These are phyloP conservation scores for Tricholoma furcatifolium DNA, from an alignment of 768 basidiomycete genomes.

Conservation along the genomic window DNA sequence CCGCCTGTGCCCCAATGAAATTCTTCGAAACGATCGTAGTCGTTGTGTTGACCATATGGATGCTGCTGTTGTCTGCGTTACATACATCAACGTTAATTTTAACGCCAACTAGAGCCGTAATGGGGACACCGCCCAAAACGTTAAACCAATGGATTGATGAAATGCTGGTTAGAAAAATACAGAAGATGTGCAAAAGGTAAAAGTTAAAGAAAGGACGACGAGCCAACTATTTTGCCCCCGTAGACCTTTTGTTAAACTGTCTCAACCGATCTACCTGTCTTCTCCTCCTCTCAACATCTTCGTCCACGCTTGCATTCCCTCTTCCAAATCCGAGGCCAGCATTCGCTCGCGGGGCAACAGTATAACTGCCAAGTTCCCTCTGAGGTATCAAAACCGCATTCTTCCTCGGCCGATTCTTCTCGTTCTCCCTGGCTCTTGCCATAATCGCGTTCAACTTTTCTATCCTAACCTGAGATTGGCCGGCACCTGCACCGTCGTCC, in stretches of 20 bases:
- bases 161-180: background rate
- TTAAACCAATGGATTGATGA: background rate
- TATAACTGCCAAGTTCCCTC: slow-evolving; percentile 72
- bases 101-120: no score
- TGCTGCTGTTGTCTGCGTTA: no score
- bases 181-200: background rate
- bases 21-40: slow-evolving; percentile 51
- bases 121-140: no score
- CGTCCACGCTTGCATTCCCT: slow-evolving; percentile 61
- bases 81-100: no score
- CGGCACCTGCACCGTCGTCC: slow-evolving; percentile 34
- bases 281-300: slow-evolving; percentile 70
- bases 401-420: slow-evolving; percentile 68
- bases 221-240: slow-evolving; percentile 4
- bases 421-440: slow-evolving; percentile 62
- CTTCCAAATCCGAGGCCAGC: slow-evolving; percentile 48
- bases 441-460: slow-evolving; percentile 70
- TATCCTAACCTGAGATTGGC: slow-evolving; percentile 26
- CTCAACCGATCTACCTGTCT: slow-evolving; percentile 74
- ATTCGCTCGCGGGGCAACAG: slow-evolving; percentile 68
- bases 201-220: background rate
- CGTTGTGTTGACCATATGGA: slow-evolving; percentile 39
- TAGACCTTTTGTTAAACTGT: slow-evolving; percentile 54
- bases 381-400: slow-evolving; percentile 86
- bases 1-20: slow-evolving; percentile 56